Evolutionary conservation across 768 basidiomycete genomes (phyloP).

Genomic region (Dentipellis sp.): DNA sequence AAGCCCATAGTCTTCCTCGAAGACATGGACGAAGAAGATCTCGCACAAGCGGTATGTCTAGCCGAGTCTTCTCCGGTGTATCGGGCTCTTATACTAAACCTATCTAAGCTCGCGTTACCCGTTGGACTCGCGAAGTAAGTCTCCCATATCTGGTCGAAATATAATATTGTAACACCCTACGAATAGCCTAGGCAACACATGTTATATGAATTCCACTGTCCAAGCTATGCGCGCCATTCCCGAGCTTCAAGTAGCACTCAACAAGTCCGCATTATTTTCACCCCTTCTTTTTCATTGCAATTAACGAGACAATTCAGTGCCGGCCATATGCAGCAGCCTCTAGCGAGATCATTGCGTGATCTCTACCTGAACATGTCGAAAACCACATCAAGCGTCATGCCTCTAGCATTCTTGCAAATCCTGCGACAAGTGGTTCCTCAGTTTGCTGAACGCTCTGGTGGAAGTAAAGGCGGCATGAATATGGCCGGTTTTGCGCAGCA

Average conservation of each 20-base stretch:
- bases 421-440: constrained; percentile 81
- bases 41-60: constrained; percentile 69
- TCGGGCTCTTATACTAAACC: not conserved
- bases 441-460: constrained; percentile 63
- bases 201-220: constrained; percentile 94
- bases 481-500: constrained; percentile 63
- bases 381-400: constrained; percentile 71
- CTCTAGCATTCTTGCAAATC: constrained; percentile 54
- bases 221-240: constrained; percentile 93
- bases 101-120: constrained; percentile 52
- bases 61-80: not conserved
- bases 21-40: constrained; percentile 80
- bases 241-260: constrained; percentile 70
- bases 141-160: not conserved
- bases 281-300: not conserved
- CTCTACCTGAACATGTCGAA: constrained; percentile 65
- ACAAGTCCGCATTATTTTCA: constrained; percentile 33
- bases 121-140: constrained; percentile 70
- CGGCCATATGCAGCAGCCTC: constrained; percentile 14
- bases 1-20: constrained; percentile 79
- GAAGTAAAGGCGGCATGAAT: constrained; percentile 13
- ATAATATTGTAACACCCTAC: constrained; percentile 20
- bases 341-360: constrained; percentile 47
- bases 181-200: constrained; percentile 73
- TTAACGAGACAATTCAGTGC: not conserved